Base-by-base conservation (phyloP, 495 filamentous ascomycete species). In the Hypoxylon fragiforme region DNA sequence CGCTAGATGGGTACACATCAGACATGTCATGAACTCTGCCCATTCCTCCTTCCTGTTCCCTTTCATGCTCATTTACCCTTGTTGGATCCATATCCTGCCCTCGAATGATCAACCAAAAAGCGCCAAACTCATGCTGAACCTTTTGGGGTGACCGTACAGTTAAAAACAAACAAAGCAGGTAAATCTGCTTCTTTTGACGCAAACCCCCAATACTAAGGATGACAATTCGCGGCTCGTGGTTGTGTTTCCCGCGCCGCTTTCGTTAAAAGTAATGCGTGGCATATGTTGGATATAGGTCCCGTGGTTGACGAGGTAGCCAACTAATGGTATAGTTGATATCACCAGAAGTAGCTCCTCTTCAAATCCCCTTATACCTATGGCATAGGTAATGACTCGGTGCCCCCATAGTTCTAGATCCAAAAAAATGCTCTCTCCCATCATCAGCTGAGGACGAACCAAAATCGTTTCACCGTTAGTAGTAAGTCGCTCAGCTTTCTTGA, bases 41-140 rank as follows among this genome's bases (percentile, higher is more conserved):
- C n/a, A n/a, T n/a, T n/a, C n/a, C n/a, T 32, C 35, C 16, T 9
- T 41, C 8, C 16, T 18, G 4, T 16, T 18, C 9, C 13, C 4
- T 9, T 37, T 18, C 2, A 14, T 18, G 1, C 13, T 14, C 4
- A 3, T 37, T 16, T 6, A 13, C 13, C 1, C 13, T 13, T 37
- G 13, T 3, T n/a, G 13, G 14, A 7, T 15, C 3, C 34, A 5
- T 18, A n/a, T 18, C 31, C 6, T 12, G 12, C 31, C 6, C 42
- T 21, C 41, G 15, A 28, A 37, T 20, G 28, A 55, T 47, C 28
- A 43, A 47, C 18, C 36, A 15, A 38, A 22, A 47, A 47, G 50
- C 57, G 50, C 57, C 50, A 43, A 47, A 61, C 22, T 42, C 42
- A 55, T 61, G 57, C 51, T 55, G 30, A 55, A 39, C 50, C 45